Conservation (phyloP, 306 rosid species). For the Prinsepia uniflora region DNA sequence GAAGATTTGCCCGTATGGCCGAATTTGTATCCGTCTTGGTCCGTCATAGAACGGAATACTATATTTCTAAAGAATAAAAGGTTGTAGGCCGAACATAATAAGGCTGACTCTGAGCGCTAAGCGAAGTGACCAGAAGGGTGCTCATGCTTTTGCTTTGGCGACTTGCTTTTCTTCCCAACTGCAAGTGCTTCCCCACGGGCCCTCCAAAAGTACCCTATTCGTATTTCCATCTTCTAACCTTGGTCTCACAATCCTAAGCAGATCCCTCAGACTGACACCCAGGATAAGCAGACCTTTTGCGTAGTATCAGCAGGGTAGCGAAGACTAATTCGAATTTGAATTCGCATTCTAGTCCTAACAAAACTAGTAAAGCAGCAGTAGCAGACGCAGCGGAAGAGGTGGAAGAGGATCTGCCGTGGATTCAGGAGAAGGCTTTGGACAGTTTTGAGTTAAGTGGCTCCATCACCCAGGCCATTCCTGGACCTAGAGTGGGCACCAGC, state of each 20-base stretch:
- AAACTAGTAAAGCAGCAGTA: constrained; percentile 5
- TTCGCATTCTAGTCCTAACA: neutral
- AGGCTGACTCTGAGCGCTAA: neutral
- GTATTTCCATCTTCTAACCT: constrained; percentile 4
- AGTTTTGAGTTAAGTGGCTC: constrained; percentile 89
- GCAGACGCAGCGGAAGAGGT: constrained; percentile 48
- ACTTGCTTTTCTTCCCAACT: neutral
- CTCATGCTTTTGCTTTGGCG: neutral
- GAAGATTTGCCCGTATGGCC: too few relatives aligned
- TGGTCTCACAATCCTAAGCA: too few relatives aligned
- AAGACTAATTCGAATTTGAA: constrained; percentile 16
- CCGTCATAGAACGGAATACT: too few relatives aligned
- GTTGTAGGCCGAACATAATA: too few relatives aligned
- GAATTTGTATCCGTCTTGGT: too few relatives aligned
- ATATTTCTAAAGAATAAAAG: too few relatives aligned
- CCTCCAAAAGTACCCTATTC: neutral
- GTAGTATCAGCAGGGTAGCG: constrained; percentile 27
- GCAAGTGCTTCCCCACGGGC: constrained; percentile 10
- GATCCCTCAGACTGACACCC: neutral
- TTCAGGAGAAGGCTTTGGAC: constrained; percentile 93
- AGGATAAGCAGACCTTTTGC: constrained; percentile 2
- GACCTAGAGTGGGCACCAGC: constrained; percentile 82
- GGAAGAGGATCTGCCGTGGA: constrained; percentile 90
- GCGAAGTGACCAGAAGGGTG: neutral
- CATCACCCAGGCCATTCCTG: constrained; percentile 84